Evolutionary conservation across 192 early-diverging fungal species (phyloP).

Genomic region (Fimicolochytrium jonesii): DNA sequence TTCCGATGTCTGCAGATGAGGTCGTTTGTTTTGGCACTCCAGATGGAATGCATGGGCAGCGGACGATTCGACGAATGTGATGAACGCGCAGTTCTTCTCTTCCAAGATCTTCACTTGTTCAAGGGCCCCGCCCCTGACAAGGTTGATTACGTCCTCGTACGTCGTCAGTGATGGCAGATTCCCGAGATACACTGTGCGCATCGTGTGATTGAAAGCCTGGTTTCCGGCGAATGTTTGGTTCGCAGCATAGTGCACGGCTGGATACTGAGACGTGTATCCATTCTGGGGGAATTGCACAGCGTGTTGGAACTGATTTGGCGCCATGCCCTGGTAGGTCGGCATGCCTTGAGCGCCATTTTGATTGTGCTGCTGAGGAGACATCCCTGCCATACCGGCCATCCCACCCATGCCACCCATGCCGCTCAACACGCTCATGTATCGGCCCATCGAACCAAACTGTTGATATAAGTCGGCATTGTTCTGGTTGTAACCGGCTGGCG

Average conservation of each 20-base stretch:
- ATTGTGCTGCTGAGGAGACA: slow-evolving; percentile 9
- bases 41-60: slow-evolving; percentile 60
- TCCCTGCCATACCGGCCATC: neutral
- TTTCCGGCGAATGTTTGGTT: neutral
- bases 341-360: neutral
- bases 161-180: slow-evolving; percentile 59
- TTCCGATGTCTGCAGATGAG: slow-evolving; percentile 54
- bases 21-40: slow-evolving; percentile 45
- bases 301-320: neutral
- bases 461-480: slow-evolving; percentile 15
- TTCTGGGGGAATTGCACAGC: neutral
- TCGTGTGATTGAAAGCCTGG: slow-evolving; percentile 36
- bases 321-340: slow-evolving; percentile 5
- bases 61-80: slow-evolving; percentile 70
- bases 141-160: slow-evolving; percentile 64
- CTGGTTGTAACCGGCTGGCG: slow-evolving; percentile 7
- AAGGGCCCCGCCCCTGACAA: slow-evolving; percentile 64
- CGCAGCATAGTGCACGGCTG: neutral
- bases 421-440: slow-evolving; percentile 21
- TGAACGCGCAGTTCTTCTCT: slow-evolving; percentile 77
- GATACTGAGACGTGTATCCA: slow-evolving; percentile 8
- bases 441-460: slow-evolving; percentile 26
- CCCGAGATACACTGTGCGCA: slow-evolving; percentile 80
- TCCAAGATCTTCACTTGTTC: slow-evolving; percentile 66
- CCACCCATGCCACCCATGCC: slow-evolving; percentile 35